Base-by-base conservation (phyloP, 257 asterid species). In the Osmanthus fragrans region DNA sequence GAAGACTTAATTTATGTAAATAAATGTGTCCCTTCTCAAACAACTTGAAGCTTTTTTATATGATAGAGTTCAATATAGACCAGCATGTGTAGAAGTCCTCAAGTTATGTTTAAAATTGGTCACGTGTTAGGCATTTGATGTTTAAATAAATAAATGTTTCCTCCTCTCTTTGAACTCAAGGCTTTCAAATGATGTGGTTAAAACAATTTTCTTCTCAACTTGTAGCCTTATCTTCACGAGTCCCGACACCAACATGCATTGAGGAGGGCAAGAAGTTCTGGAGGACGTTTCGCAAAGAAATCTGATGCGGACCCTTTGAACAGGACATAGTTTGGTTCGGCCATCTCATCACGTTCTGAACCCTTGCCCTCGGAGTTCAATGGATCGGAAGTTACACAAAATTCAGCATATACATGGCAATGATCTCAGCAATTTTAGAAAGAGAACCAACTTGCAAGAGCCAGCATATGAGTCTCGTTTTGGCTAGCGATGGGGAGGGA, bases 221-320 rank as follows among this genome's bases (percentile, higher is more conserved):
- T 58, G 68, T 90, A 94, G 97, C 97, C 97, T 23, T 92, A 94
- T 79, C 96, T 92, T 67, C 97, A 92, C 7, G 98, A 92, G 80
- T 92, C 98, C 30, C 88, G 95, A 34, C 98, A 94, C 82, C 97
- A 92, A 84, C 98, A 94, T 78, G 98, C 98, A n/a, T 79, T 94
- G 80, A 88, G 93, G 84, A 87, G 98, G 83, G 88, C 75, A 68
- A 86, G 98, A 81, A 90, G 97, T 47, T 66, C 96, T 3, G 97
- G 97, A 4, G 98, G 98, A 47, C 95, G 98, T 70, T 94, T 94
- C 77, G 90, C 94, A 29, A 94, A 88, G 87, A 94, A 94, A 86
- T 15, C 86, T 0, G 86, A 80, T 69, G 73, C 77, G 8, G 88
- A 80, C 75, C 67, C 83, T 37, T 76, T 85, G 4, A 82, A 82